Evolutionary conservation across 176 grass and related monocot genomes (phyloP), one percentile per base, ranked within the genome.

Genomic region (Triticum turgidum): DNA sequence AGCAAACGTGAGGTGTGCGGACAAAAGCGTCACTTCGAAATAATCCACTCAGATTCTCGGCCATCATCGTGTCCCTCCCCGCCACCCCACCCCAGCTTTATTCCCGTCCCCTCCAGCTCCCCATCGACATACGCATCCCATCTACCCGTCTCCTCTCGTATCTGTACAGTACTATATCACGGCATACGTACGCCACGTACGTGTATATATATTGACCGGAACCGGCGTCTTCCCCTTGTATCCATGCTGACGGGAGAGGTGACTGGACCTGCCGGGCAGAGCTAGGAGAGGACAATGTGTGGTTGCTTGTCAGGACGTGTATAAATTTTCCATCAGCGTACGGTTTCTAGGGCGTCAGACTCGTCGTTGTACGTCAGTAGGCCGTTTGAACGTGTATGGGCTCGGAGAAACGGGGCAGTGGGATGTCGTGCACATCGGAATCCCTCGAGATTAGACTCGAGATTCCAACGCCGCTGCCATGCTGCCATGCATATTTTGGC

Each of bases 21-120:
- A 91, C 89, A 91, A 91, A 90, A 87, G 85, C 70, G 85, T 91
- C 85, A 81, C 67, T 71, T 91, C 85, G 29, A 87, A 91, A 91
- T 91, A 91, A 91, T 91, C 85, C 77, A 63, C 37, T 85, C 18
- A 81, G 89, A 91, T 91, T 91, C 89, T 84, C 80, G 69, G n/a
- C 41, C 85, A 85, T 91, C 81, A 91, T 77, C 38, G 39, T 88
- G 85, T 81, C 69, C 68, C 84, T 81, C 62, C 76, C 84, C 82
- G 69, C 64, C 35, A 41, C 69, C 13, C 6, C 32, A 44, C 10
- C 42, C 42, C 3, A 76, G 63, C 85, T 88, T 84, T 88, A 84
- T 77, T 84, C 81, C 68, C 58, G 67, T 80, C 71, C 64, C 65
- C 84, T 21, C 78, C 80, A 54, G 34, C 51, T 80, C 71, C 52